These are phyloP conservation scores for Lentinula aciculospora DNA, from an alignment of 768 basidiomycete species.

Conservation along the genomic window DNA sequence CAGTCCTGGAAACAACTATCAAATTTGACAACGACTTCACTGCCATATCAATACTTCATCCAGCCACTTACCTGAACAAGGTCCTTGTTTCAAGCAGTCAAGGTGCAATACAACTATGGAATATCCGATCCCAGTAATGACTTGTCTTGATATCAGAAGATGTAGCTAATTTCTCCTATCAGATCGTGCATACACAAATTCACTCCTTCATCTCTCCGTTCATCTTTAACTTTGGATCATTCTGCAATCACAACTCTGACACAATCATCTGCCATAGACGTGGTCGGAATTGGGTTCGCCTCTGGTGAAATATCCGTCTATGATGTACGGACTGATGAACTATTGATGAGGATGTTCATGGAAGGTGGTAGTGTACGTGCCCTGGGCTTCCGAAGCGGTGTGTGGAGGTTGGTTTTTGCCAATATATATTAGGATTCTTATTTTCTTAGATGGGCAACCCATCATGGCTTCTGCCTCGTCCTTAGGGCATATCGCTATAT, in stretches of 20 bases:
- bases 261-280: conserved; percentile 95
- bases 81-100: conserved; percentile 77
- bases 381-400: conserved; percentile 84
- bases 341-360: conserved; percentile 85
- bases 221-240: conserved; percentile 24
- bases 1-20: conserved; percentile 63
- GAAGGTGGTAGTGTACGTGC: conserved; percentile 76
- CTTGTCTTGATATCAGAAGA: neutral
- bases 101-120: conserved; percentile 91
- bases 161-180: neutral
- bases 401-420: conserved; percentile 10
- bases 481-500: conserved; percentile 83
- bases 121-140: conserved; percentile 73
- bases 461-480: conserved; percentile 86
- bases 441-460: conserved; percentile 68
- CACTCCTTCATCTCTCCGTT: conserved; percentile 45
- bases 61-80: conserved; percentile 96
- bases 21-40: conserved; percentile 81
- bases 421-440: neutral
- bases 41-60: conserved; percentile 84
- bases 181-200: conserved; percentile 87
- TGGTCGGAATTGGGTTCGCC: conserved; percentile 87
- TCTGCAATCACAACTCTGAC: conserved; percentile 69
- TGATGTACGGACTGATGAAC: conserved; percentile 87
- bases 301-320: conserved; percentile 87